Conservation (phyloP, 257 asterid genomes). For the Scutellaria baicalensis region DNA sequence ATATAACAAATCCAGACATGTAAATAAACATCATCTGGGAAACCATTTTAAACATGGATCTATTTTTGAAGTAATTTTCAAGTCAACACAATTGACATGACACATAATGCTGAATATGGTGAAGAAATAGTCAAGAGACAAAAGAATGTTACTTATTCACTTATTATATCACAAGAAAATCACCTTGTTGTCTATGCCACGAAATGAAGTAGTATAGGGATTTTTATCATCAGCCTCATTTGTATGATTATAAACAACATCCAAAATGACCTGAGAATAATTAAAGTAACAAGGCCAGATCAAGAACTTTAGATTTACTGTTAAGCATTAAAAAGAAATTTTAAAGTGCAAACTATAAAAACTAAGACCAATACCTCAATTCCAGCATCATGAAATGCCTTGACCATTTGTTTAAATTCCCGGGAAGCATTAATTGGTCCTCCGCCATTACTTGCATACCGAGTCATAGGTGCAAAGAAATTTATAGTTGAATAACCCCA, state of each 20-base stretch:
- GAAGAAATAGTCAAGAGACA: slow-evolving; percentile 3
- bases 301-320: neutral
- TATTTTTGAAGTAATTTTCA: neutral
- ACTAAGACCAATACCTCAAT: slow-evolving; percentile 57
- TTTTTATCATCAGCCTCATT: slow-evolving; percentile 87
- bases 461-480: slow-evolving; percentile 98
- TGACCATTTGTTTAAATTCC: slow-evolving; percentile 92
- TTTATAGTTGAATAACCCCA: slow-evolving; percentile 98
- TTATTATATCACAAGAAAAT: slow-evolving; percentile 4
- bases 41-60: neutral
- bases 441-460: slow-evolving; percentile 90
- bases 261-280: slow-evolving; percentile 74
- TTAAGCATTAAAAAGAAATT: neutral
- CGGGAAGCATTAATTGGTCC: slow-evolving; percentile 74
- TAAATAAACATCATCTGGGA: neutral
- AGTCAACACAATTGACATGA: neutral
- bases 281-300: slow-evolving; percentile 13
- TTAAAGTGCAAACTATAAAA: slow-evolving; percentile 10
- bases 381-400: slow-evolving; percentile 90
- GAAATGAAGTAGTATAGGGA: slow-evolving; percentile 93
- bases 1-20: neutral
- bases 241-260: slow-evolving; percentile 95
- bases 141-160: neutral
- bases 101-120: neutral
- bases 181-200: slow-evolving; percentile 99